These are phyloP conservation scores for Picea sitchensis DNA, from an alignment of 75 land plant species.

Conservation along the genomic window DNA sequence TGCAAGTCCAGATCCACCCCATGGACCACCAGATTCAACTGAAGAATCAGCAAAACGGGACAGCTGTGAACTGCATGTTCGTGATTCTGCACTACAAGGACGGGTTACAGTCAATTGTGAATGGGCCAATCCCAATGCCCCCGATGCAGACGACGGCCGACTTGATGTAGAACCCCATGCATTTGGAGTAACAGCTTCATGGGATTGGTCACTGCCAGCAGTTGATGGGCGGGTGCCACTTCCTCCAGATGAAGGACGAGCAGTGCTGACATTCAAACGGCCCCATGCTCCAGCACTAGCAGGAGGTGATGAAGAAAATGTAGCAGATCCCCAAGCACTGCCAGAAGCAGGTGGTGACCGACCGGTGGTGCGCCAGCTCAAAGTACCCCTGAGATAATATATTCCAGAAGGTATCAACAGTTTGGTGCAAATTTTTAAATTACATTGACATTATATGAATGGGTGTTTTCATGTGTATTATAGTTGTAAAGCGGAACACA, in stretches of 20 bases:
- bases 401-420: neutral
- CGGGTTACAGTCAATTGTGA: conserved; percentile 40
- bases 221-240: conserved; percentile 85
- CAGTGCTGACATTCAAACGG: conserved; percentile 31
- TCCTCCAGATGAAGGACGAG: conserved; percentile 85
- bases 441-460: no score
- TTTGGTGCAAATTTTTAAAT: neutral
- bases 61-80: conserved; percentile 56
- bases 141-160: conserved; percentile 80
- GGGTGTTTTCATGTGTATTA: neutral
- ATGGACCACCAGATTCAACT: conserved; percentile 35
- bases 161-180: conserved; percentile 58
- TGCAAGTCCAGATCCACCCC: conserved; percentile 47
- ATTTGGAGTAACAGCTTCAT: conserved; percentile 29
- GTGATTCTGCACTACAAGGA: conserved; percentile 84
- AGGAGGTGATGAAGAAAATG: conserved; percentile 52
- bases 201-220: conserved; percentile 56
- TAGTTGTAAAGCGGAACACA: neutral
- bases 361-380: conserved; percentile 73
- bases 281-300: conserved; percentile 34
- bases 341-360: conserved; percentile 60
- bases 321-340: conserved; percentile 69
- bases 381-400: conserved; percentile 58
- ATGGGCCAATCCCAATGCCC: conserved; percentile 44
- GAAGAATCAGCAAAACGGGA: conserved; percentile 76